These are phyloP conservation scores for Cyamopsis tetragonoloba DNA, from an alignment of 306 rosid genomes.

Conservation along the genomic window DNA sequence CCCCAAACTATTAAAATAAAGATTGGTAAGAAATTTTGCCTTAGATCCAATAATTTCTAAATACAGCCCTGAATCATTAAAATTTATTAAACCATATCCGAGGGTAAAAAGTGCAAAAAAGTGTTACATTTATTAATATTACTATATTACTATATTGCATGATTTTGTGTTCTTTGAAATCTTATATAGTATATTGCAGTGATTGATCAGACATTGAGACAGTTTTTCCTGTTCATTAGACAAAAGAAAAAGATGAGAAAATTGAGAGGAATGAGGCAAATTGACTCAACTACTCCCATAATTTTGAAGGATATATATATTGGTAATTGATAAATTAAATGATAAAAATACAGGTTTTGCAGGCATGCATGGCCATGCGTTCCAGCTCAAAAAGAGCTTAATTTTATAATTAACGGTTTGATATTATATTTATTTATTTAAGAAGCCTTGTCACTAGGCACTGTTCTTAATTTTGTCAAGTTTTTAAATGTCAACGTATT, in stretches of 20 bases:
- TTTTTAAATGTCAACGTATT: conserved; percentile 21
- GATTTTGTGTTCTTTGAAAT: conserved; percentile 8
- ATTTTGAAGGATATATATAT: not conserved
- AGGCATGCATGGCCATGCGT: conserved; percentile 36
- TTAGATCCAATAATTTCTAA: too few relatives aligned
- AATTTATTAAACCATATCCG: too few relatives aligned
- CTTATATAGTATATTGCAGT: conserved; percentile 4
- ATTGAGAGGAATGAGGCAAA: not conserved
- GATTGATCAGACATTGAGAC: conserved; percentile 26
- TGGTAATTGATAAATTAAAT: too few relatives aligned
- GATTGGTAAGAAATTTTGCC: too few relatives aligned
- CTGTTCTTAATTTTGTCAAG: conserved; percentile 22
- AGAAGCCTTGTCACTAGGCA: conserved; percentile 31
- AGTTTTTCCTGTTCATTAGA: conserved; percentile 15
- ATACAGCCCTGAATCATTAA: too few relatives aligned
- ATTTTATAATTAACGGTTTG: not conserved
- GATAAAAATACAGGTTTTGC: not conserved
- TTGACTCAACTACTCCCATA: conserved; percentile 27
- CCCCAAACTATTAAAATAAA: too few relatives aligned
- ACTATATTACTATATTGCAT: not conserved
- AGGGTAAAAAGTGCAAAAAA: too few relatives aligned
- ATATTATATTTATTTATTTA: conserved; percentile 15
- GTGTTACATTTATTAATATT: too few relatives aligned
- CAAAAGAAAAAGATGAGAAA: not conserved
- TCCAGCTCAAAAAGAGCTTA: conserved; percentile 37